Conservation (phyloP, 345 rosid genomes). For the Bretschneidera sinensis region DNA sequence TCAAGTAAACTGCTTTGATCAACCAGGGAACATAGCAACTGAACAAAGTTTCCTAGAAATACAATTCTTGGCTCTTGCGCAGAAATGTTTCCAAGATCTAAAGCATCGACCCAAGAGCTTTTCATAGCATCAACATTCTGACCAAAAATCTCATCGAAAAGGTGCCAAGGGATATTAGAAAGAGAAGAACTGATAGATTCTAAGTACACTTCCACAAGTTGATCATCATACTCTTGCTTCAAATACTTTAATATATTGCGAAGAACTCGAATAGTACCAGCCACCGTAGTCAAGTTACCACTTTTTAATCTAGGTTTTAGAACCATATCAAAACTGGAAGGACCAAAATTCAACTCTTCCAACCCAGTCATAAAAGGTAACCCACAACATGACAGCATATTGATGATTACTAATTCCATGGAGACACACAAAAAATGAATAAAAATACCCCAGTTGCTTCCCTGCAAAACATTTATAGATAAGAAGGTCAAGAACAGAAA, state of each 20-base stretch:
- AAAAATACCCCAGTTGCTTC: slow-evolving; percentile 41
- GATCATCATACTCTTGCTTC: slow-evolving; percentile 47
- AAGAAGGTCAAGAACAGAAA: background rate
- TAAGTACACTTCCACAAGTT: slow-evolving; percentile 36
- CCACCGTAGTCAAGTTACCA: slow-evolving; percentile 53
- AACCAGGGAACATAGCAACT: slow-evolving; percentile 67
- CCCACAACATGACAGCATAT: slow-evolving; percentile 16
- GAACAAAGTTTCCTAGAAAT: slow-evolving; percentile 63
- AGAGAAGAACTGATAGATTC: slow-evolving; percentile 41
- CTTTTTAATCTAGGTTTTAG: slow-evolving; percentile 40
- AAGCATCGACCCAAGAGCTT: slow-evolving; percentile 14
- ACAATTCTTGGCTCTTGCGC: slow-evolving; percentile 25
- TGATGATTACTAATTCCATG: slow-evolving; percentile 33
- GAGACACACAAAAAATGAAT: slow-evolving; percentile 43
- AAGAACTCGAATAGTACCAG: slow-evolving; percentile 44
- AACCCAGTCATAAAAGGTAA: slow-evolving; percentile 18
- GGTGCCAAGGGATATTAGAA: slow-evolving; percentile 47
- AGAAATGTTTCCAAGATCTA: slow-evolving; percentile 13
- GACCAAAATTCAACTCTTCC: slow-evolving; percentile 16
- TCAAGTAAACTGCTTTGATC: slow-evolving; percentile 34
- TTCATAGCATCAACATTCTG: slow-evolving; percentile 20
- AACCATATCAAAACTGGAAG: slow-evolving; percentile 21
- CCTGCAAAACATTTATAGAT: slow-evolving; percentile 29
- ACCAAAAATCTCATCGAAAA: slow-evolving; percentile 30
- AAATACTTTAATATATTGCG: slow-evolving; percentile 55